Percentiles rank a stretch among this genome's conserved stretches.
These are phyloP conservation scores for Leptographium galeiforme DNA, from an alignment of 2,329 filamentous ascomycete species.

Conservation along the genomic window DNA sequence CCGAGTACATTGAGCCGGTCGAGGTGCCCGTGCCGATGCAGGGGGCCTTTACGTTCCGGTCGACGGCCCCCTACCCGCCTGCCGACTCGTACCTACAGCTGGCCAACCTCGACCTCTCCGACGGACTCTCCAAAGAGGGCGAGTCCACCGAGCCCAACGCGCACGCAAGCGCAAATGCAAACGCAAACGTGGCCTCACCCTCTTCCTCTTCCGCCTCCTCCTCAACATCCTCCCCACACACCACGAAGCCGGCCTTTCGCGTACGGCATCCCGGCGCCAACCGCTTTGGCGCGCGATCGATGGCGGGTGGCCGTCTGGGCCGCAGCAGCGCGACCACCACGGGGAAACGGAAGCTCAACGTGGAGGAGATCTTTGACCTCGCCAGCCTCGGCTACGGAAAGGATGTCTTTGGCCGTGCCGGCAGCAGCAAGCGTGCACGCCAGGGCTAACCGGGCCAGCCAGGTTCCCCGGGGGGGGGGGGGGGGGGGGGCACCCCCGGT, in stretches of 20 bases:
- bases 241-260: constrained; percentile 12
- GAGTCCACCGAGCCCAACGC: neutral
- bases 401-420: constrained; percentile 37
- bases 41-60: constrained; percentile 57
- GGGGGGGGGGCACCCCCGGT: too few relatives aligned
- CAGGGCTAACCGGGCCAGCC: constrained; percentile 21
- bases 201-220: constrained; percentile 5
- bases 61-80: constrained; percentile 43
- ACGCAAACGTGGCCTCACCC: neutral
- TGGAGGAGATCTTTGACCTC: constrained; percentile 63
- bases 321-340: constrained; percentile 46
- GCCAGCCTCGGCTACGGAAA: constrained; percentile 45
- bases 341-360: constrained; percentile 61
- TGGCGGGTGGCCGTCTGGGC: constrained; percentile 32
- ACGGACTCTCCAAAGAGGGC: constrained; percentile 23
- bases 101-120: constrained; percentile 46
- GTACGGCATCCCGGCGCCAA: constrained; percentile 11
- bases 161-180: neutral
- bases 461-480: too few relatives aligned
- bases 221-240: neutral
- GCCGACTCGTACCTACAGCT: constrained; percentile 44
- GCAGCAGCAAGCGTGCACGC: constrained; percentile 34
- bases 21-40: constrained; percentile 39
- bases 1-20: constrained; percentile 4
- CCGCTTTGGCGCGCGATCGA: constrained; percentile 14